Percentiles rank a stretch among this genome's conserved stretches.
Evolutionary conservation across 1,139 yeast genomes (phyloP).

Genomic region (Sugiyamaella neomexicana): DNA sequence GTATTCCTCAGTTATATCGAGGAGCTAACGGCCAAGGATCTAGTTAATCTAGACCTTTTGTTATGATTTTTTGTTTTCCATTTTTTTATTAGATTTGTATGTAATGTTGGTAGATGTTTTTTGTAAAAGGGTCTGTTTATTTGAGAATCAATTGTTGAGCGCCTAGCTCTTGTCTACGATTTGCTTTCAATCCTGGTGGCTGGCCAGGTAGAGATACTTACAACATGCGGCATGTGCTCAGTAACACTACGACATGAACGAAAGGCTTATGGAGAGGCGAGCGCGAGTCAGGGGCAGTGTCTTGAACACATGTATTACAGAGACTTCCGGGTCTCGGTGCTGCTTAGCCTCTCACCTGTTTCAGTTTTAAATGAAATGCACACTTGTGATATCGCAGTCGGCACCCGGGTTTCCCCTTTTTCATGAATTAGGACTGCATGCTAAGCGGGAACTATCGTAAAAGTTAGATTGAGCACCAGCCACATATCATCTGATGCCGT

Average conservation of each 20-base stretch:
- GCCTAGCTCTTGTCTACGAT: no score
- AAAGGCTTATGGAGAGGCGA: no score
- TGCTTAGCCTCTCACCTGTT: no score
- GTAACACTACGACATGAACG: no score
- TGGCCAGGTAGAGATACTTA: no score
- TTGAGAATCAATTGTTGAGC: not conserved
- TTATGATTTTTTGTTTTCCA: not conserved
- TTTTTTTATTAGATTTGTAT: slow-evolving; percentile 2
- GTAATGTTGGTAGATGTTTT: slow-evolving; percentile 9
- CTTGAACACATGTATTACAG: no score
- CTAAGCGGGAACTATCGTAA: not conserved
- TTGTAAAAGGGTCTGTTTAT: not conserved
- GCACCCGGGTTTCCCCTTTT: not conserved
- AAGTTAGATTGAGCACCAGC: not conserved
- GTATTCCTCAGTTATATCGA: slow-evolving; percentile 16
- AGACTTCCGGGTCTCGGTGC: no score
- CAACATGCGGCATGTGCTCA: no score
- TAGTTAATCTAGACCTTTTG: slow-evolving; percentile 2
- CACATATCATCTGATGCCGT: slow-evolving; percentile 1
- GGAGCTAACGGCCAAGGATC: slow-evolving; percentile 17
- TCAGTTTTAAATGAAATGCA: no score
- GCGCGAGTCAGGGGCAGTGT: no score
- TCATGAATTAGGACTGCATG: not conserved
- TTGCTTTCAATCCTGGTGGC: not conserved
- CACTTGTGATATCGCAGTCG: no score